These are phyloP conservation scores for Closterium sp. DNA, from an alignment of 139 green algal species.

Conservation along the genomic window DNA sequence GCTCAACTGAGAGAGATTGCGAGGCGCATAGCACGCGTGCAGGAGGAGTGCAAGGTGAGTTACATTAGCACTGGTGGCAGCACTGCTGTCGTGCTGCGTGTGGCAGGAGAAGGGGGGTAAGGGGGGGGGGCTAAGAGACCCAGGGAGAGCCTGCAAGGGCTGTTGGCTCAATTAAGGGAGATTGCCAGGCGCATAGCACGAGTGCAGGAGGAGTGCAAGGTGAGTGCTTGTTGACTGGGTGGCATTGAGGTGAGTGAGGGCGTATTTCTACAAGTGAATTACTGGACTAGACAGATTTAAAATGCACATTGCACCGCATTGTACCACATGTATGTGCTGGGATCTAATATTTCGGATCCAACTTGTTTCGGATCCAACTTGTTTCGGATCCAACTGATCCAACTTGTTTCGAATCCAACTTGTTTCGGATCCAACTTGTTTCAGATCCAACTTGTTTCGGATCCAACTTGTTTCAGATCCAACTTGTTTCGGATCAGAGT, in stretches of 20 bases:
- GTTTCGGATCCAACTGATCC: too few species aligned
- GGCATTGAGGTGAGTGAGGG: too few species aligned
- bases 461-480: too few species aligned
- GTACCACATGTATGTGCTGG: too few species aligned
- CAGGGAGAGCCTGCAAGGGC: slow-evolving; percentile 39
- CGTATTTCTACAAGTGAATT: too few species aligned
- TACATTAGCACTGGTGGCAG: not conserved
- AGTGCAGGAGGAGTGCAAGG: slow-evolving; percentile 45
- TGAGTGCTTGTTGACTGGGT: not conserved
- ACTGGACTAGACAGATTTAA: too few species aligned
- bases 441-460: too few species aligned
- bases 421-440: too few species aligned
- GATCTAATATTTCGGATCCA: too few species aligned
- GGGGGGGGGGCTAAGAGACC: not conserved
- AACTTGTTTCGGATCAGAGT: not conserved
- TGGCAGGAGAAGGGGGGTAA: slow-evolving; percentile 62
- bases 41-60: slow-evolving; percentile 37
- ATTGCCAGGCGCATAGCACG: slow-evolving; percentile 37
- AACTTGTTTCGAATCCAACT: too few species aligned
- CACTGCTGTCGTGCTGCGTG: slow-evolving; percentile 69
- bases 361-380: too few species aligned
- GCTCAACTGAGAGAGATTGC: slow-evolving; percentile 60
- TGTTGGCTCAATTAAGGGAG: slow-evolving; percentile 67
- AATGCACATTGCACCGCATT: too few species aligned
- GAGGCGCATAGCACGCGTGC: slow-evolving; percentile 40